Evolutionary conservation across 108 stramenopile genomes (phyloP).

Genomic region (Skeletonema grethae): DNA sequence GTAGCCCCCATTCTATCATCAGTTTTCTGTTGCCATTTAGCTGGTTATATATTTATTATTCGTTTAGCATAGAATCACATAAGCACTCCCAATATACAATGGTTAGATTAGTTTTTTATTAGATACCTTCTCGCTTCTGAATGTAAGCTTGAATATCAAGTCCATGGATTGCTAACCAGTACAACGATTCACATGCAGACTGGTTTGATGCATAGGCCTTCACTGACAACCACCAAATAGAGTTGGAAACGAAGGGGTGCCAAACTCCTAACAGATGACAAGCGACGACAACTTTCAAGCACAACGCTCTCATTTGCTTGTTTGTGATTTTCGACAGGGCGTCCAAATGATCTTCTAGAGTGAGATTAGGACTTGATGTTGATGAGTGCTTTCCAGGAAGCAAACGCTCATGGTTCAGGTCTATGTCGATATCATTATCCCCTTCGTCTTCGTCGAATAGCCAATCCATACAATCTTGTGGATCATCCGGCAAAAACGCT

Average conservation of each 20-base stretch:
- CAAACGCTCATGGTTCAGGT: background rate
- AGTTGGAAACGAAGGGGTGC: conserved; percentile 33
- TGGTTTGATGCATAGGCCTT: conserved; percentile 23
- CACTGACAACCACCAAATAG: conserved; percentile 45
- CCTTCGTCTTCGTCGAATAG: conserved; percentile 21
- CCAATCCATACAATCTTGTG: conserved; percentile 26
- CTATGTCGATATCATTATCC: background rate
- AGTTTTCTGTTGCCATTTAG: no score
- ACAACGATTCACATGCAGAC: conserved; percentile 15
- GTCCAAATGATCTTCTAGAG: background rate
- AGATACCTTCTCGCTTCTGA: background rate
- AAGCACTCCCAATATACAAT: no score
- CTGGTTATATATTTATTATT: no score
- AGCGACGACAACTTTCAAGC: conserved; percentile 39
- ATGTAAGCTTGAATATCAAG: conserved; percentile 15
- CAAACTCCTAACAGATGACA: conserved; percentile 28
- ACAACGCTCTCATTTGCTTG: conserved; percentile 20
- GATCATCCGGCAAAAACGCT: conserved; percentile 7
- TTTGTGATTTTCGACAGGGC: conserved; percentile 12
- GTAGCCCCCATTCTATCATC: no score
- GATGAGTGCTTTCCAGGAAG: conserved; percentile 1
- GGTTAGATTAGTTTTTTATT: background rate
- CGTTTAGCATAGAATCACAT: no score
- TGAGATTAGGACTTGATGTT: background rate
- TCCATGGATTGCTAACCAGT: conserved; percentile 30